Percentiles rank a stretch among this genome's conserved stretches.
Conservation (phyloP, 2,329 filamentous ascomycete species). For the Magnaporthiopsis incrustans region DNA sequence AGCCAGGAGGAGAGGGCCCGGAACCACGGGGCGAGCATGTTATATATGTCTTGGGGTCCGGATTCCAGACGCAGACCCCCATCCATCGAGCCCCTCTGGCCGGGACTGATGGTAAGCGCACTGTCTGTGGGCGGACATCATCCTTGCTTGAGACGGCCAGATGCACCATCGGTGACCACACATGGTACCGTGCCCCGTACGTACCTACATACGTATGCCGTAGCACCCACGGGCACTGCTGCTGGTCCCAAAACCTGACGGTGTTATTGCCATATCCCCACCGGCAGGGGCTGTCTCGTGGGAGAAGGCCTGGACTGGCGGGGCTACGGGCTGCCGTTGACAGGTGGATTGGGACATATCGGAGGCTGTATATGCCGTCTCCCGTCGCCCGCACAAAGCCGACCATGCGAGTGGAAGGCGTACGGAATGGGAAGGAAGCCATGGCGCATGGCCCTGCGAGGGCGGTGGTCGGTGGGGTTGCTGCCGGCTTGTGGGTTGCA, state of each 20-base stretch:
- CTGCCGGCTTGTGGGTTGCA: not conserved
- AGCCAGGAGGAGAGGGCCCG: not conserved
- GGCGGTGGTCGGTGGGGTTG: not conserved
- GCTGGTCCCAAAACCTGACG: not conserved
- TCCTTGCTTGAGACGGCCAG: not conserved
- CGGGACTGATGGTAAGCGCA: not conserved
- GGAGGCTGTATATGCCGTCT: conserved; percentile 1
- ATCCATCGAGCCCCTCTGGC: not conserved
- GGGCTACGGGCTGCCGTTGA: not conserved
- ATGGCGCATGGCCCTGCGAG: not conserved
- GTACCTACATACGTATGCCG: not conserved
- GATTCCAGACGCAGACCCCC: not conserved
- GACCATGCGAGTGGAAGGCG: not conserved
- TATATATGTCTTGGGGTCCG: not conserved
- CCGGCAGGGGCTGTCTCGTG: not conserved
- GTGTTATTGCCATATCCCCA: conserved; percentile 1
- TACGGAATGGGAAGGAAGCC: not conserved
- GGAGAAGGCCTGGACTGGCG: not conserved
- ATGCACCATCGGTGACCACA: not conserved
- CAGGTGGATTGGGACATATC: not conserved
- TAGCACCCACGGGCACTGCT: not conserved
- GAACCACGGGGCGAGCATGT: not conserved
- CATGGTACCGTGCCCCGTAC: not conserved
- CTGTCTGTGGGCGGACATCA: not conserved
- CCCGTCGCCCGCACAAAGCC: not conserved